Evolutionary conservation across 495 filamentous ascomycete genomes (phyloP), one percentile per base, ranked within the genome.

Genomic region (Hapsidospora chrysogenum): DNA sequence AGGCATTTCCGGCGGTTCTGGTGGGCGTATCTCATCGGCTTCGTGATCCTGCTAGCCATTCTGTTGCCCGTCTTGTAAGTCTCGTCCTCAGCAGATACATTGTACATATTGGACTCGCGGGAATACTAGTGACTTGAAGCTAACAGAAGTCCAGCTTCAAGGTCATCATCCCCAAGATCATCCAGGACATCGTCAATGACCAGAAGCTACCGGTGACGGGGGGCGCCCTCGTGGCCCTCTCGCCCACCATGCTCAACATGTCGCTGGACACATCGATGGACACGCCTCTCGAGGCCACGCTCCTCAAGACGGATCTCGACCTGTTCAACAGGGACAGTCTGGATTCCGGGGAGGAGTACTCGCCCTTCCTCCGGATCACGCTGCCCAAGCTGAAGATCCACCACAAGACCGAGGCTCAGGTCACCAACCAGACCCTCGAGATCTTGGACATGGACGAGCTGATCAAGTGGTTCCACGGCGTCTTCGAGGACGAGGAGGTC

Each of bases 11-110:
- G 51, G 10, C 48, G 52, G n/a, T 64, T 61, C 39, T 59, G 58
- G 51, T 57, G 52, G 42, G 56, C 51, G 40, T 61, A 63, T 42
- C 29, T 60, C 0, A 44, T 62, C 17, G 59, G 42, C 13, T 29
- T 18, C 1, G 43, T 58, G 22, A 41, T 64, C 19, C 51, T 64
- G 30, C 41, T 58, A n/a, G 56, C 57, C 8, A 61, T 63, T 11
- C 46, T 63, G 23, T 20, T 64, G 14, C 59, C 61, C 6, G 43
- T 63, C 8, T 44, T 60, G 59, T 64, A 53, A 41, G 59, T 48
- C 25, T n/a, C n/a, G n/a, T n/a, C n/a, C n/a, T n/a, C n/a, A n/a
- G n/a, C n/a, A n/a, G n/a, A n/a, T n/a, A n/a, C n/a, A n/a, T n/a
- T n/a, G n/a, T n/a, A 26, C 23, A 26, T 26, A 11, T 6, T 11